These are phyloP conservation scores for Erysimum pusillum DNA, from an alignment of 441 rosid species.

Conservation along the genomic window DNA sequence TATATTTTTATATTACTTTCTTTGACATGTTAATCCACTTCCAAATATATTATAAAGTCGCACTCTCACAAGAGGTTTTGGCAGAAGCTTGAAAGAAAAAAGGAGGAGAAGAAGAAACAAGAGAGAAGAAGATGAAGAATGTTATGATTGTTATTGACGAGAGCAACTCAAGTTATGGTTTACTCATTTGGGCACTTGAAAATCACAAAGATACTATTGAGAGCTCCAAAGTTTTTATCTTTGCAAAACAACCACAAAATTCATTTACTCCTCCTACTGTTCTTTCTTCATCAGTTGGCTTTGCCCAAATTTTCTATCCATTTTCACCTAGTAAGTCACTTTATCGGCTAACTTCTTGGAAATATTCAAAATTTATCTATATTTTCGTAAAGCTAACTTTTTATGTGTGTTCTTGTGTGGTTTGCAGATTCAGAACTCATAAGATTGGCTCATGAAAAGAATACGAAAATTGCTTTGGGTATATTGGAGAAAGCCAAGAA, in stretches of 20 bases:
- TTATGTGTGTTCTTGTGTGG: not conserved
- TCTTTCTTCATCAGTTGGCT: conserved; percentile 49
- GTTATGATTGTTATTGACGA: conserved; percentile 71
- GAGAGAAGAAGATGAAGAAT: conserved; percentile 46
- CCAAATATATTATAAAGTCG: conserved; percentile 30
- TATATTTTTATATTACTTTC: not conserved
- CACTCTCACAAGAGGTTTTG: conserved; percentile 19
- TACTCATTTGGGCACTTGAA: conserved; percentile 61
- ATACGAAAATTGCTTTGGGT: conserved; percentile 49
- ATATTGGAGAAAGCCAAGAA: conserved; percentile 60
- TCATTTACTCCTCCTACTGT: conserved; percentile 23
- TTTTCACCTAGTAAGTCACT: conserved; percentile 52
- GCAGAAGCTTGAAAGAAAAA: conserved; percentile 22
- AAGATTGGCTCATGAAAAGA: conserved; percentile 39
- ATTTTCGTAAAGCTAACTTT: not conserved
- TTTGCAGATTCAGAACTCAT: conserved; percentile 45
- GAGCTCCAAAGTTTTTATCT: conserved; percentile 49
- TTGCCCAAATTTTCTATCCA: conserved; percentile 53
- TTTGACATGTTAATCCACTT: conserved; percentile 24
- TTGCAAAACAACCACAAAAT: conserved; percentile 57
- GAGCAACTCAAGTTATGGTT: conserved; percentile 57
- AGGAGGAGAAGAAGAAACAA: conserved; percentile 9
- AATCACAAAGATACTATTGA: conserved; percentile 55
- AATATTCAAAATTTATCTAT: not conserved
- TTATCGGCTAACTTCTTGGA: not conserved